Percentiles rank a stretch among this genome's conserved stretches.
phyloP scores from a whole-genome alignment of 1,284 basidiomycete species.

The Cryptococcus sp. region DNA sequence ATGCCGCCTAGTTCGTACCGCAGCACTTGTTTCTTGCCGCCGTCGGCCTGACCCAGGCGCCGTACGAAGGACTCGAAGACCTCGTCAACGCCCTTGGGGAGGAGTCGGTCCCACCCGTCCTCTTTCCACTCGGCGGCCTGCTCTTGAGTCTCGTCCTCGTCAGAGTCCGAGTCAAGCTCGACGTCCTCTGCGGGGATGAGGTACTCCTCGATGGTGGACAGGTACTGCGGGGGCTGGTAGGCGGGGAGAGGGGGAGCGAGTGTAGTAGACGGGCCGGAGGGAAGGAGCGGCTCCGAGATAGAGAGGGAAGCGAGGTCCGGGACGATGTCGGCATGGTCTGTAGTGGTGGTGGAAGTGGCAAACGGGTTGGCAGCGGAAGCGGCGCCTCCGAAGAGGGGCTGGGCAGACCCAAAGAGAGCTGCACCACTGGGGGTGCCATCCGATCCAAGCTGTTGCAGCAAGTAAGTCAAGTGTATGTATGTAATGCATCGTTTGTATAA shows the following conservation, averaged over 20 bases:
- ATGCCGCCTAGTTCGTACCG: conserved; percentile 50
- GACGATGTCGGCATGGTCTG: conserved; percentile 1
- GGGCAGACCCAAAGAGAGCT: conserved; percentile 30
- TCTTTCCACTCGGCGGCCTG: conserved; percentile 32
- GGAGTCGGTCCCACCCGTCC: conserved; percentile 42
- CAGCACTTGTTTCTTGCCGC: conserved; percentile 44
- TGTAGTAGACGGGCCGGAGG: conserved; percentile 16
- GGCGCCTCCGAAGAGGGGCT: conserved; percentile 32
- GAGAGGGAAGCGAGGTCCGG: conserved; percentile 28
- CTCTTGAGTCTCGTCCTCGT: conserved; percentile 32
- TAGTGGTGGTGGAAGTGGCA: conserved; percentile 12
- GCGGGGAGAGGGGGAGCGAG: conserved; percentile 42
- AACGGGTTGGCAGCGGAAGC: conserved; percentile 21
- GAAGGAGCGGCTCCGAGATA: conserved; percentile 8
- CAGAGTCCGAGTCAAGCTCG: conserved; percentile 28
- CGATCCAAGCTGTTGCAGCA: conserved; percentile 3
- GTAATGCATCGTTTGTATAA: background rate
- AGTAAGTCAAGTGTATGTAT: background rate
- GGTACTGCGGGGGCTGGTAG: conserved; percentile 49
- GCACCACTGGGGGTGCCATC: conserved; percentile 15
- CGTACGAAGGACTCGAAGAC: conserved; percentile 48
- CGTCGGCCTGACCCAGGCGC: conserved; percentile 42
- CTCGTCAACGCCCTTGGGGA: conserved; percentile 46
- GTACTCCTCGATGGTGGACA: conserved; percentile 49
- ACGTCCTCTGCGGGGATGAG: conserved; percentile 34